Conservation (phyloP, 1,139 yeast species). For the Blastobotrys persicus region DNA sequence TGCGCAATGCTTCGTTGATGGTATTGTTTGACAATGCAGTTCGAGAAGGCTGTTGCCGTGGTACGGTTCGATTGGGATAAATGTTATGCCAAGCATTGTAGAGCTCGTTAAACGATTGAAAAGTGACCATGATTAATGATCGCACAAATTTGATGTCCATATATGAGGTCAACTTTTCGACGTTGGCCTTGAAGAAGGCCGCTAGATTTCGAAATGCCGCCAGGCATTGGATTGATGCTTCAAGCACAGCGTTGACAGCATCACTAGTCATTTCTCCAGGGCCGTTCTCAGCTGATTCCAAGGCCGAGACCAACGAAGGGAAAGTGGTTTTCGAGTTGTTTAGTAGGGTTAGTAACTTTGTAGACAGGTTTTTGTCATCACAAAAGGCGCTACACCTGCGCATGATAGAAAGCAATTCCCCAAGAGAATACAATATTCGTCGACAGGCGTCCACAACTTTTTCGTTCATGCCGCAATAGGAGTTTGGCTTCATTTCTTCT, state of each 20-base stretch:
- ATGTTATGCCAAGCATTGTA: constrained; percentile 60
- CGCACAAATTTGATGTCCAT: constrained; percentile 66
- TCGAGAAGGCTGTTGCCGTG: constrained; percentile 8
- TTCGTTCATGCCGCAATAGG: constrained; percentile 19
- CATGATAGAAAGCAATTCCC: constrained; percentile 69
- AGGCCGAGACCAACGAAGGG: constrained; percentile 28
- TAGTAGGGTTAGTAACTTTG: constrained; percentile 55
- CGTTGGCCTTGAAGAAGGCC: constrained; percentile 26
- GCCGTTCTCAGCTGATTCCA: constrained; percentile 22
- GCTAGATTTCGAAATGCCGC: constrained; percentile 25
- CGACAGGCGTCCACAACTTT: constrained; percentile 37
- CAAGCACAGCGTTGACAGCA: constrained; percentile 14
- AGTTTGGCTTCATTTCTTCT: constrained; percentile 41
- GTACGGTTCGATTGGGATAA: constrained; percentile 15
- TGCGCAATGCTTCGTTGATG: constrained; percentile 16
- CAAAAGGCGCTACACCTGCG: constrained; percentile 67
- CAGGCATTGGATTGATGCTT: constrained; percentile 22
- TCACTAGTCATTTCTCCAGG: constrained; percentile 3
- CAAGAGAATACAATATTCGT: constrained; percentile 45
- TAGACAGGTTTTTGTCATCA: constrained; percentile 58
- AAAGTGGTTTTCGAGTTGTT: constrained; percentile 48
- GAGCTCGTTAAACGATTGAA: constrained; percentile 73
- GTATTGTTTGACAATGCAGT: background rate
- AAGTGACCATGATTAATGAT: constrained; percentile 66
- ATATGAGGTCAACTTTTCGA: constrained; percentile 38